Evolutionary conservation across 164 flowering plant species (phyloP).

Genomic region (Paratinospora sagittata): DNA sequence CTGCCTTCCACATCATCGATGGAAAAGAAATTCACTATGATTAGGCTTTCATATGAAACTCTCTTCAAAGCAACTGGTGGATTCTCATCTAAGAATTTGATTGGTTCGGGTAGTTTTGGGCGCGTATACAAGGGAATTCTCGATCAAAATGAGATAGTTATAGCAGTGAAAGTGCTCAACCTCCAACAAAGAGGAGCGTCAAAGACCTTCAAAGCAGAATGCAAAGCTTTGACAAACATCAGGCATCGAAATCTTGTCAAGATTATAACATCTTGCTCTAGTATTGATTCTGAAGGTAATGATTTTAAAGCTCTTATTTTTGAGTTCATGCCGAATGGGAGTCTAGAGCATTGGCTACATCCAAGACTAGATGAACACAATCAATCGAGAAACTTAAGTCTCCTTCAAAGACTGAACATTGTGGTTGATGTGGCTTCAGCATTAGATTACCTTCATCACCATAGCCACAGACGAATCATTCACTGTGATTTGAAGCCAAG

Average conservation of each 20-base stretch:
- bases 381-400: too few relatives aligned
- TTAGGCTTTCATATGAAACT: background rate
- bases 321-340: conserved; percentile 18
- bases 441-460: too few relatives aligned
- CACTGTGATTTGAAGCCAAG: too few relatives aligned
- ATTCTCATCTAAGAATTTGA: conserved; percentile 13
- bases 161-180: conserved; percentile 17
- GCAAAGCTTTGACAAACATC: conserved; percentile 13
- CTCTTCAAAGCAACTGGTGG: conserved; percentile 15
- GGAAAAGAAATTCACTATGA: background rate
- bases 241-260: conserved; percentile 14
- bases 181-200: conserved; percentile 15
- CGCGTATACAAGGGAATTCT: conserved; percentile 14
- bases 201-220: conserved; percentile 16
- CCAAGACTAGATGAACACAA: too few relatives aligned
- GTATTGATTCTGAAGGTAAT: conserved; percentile 11
- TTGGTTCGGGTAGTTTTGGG: conserved; percentile 16
- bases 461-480: too few relatives aligned
- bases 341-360: conserved; percentile 19
- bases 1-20: too few relatives aligned
- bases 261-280: conserved; percentile 12
- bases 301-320: conserved; percentile 8
- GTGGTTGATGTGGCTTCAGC: too few relatives aligned
- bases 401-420: too few relatives aligned
- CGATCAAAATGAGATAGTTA: background rate